Evolutionary conservation across 2,329 filamentous ascomycete genomes (phyloP).

Genomic region (Rasamsonia emersonii): DNA sequence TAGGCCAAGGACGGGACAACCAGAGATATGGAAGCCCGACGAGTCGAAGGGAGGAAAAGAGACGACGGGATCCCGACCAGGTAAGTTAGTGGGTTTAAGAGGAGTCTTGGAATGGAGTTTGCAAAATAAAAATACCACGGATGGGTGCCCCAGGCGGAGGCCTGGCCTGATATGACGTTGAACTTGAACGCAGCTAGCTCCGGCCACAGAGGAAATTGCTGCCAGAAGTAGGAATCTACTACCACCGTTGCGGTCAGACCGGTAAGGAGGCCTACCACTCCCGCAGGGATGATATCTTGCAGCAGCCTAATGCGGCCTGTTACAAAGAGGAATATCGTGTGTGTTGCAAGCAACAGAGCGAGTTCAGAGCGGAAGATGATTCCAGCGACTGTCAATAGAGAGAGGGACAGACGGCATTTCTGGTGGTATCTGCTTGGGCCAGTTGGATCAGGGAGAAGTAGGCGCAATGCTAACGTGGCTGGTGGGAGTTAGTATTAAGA

Average conservation of each 20-base stretch:
- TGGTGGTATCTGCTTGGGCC: constrained; percentile 21
- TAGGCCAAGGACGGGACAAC: constrained; percentile 63
- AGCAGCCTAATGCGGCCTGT: constrained; percentile 46
- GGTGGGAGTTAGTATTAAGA: constrained; percentile 7
- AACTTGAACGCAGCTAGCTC: constrained; percentile 84
- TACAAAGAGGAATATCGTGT: constrained; percentile 56
- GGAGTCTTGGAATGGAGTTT: constrained; percentile 69
- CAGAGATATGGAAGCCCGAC: constrained; percentile 43
- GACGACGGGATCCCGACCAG: constrained; percentile 43
- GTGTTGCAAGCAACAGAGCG: constrained; percentile 65
- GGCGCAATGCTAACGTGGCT: constrained; percentile 36
- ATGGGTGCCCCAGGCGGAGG: constrained; percentile 78
- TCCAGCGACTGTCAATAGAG: constrained; percentile 68
- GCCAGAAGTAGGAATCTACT: constrained; percentile 93
- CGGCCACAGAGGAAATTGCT: constrained; percentile 69
- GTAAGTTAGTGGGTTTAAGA: constrained; percentile 67
- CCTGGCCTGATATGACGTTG: constrained; percentile 77
- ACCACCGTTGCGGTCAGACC: constrained; percentile 63
- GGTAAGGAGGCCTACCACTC: constrained; percentile 54
- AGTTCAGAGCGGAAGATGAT: constrained; percentile 86
- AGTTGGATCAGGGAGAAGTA: constrained; percentile 39
- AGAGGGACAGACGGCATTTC: constrained; percentile 57
- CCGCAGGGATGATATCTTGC: constrained; percentile 53
- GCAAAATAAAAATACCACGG: constrained; percentile 82
- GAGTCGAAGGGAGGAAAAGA: constrained; percentile 45